phyloP scores from a whole-genome alignment of 164 flowering plant species.

The Liriodendron chinense region DNA sequence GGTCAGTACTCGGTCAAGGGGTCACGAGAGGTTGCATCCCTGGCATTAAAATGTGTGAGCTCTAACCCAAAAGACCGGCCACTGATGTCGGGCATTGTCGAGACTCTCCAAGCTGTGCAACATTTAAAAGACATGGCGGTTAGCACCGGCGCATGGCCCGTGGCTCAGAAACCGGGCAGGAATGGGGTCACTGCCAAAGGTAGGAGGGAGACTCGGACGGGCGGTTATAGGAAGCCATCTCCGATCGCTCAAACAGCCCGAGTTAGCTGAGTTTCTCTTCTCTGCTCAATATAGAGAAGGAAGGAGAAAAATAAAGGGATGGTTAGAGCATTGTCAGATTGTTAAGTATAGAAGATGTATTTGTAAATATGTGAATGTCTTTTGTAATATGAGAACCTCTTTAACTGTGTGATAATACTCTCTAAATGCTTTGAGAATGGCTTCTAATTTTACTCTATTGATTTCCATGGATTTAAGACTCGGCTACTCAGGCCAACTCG shows the following conservation, averaged over 20 bases:
- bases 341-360: neutral
- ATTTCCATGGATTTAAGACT: no score
- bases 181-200: conserved; percentile 30
- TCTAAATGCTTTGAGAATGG: neutral
- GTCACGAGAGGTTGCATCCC: conserved; percentile 61
- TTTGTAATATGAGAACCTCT: neutral
- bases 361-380: neutral
- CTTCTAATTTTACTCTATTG: no score
- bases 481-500: no score
- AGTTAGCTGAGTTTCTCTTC: conserved; percentile 7
- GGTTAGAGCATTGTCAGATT: neutral
- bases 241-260: conserved; percentile 19
- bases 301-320: neutral
- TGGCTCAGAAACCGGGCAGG: conserved; percentile 26
- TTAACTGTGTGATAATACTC: neutral
- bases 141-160: conserved; percentile 68
- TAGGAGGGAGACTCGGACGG: conserved; percentile 28
- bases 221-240: conserved; percentile 21
- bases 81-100: conserved; percentile 60
- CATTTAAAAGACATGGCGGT: conserved; percentile 79
- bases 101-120: conserved; percentile 57
- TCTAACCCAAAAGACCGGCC: conserved; percentile 79
- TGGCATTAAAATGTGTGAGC: conserved; percentile 73
- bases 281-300: neutral
- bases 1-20: conserved; percentile 95